Conservation (phyloP, 179 eudicot genomes). For the Drosera spatulata region DNA sequence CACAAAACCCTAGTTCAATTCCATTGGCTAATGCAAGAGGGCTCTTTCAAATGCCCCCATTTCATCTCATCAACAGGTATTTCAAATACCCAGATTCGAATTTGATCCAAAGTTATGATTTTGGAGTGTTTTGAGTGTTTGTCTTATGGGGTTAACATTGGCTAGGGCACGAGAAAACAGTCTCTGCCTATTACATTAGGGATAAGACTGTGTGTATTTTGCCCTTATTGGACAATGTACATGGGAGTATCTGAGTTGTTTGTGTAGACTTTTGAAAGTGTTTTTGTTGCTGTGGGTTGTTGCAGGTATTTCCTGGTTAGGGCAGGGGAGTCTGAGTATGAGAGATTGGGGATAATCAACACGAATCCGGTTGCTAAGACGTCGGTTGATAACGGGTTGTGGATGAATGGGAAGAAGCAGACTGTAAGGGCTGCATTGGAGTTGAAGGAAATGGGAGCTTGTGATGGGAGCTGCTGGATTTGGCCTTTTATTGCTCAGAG, state of each 20-base stretch:
- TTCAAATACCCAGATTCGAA: neutral
- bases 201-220: neutral
- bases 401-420: slow-evolving; percentile 68
- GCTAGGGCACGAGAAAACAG: too few species aligned
- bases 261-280: neutral
- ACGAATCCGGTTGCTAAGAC: slow-evolving; percentile 96
- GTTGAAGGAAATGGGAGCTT: slow-evolving; percentile 59
- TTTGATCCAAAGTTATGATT: neutral
- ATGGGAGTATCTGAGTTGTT: neutral
- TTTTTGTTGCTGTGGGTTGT: slow-evolving; percentile 3
- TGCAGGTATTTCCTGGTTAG: slow-evolving; percentile 88
- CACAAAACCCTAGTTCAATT: slow-evolving; percentile 9
- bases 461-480: slow-evolving; percentile 86
- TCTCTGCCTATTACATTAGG: neutral
- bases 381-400: slow-evolving; percentile 70
- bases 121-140: neutral
- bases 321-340: slow-evolving; percentile 89
- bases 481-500: slow-evolving; percentile 99
- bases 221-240: neutral
- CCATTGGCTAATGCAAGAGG: slow-evolving; percentile 57
- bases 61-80: slow-evolving; percentile 73
- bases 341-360: slow-evolving; percentile 74
- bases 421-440: slow-evolving; percentile 59
- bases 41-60: slow-evolving; percentile 98
- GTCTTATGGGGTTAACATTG: neutral